Evolutionary conservation across 106 monocot genomes (phyloP), one percentile per base, ranked within the genome.

Genomic region (Xerophyta viscosa): DNA sequence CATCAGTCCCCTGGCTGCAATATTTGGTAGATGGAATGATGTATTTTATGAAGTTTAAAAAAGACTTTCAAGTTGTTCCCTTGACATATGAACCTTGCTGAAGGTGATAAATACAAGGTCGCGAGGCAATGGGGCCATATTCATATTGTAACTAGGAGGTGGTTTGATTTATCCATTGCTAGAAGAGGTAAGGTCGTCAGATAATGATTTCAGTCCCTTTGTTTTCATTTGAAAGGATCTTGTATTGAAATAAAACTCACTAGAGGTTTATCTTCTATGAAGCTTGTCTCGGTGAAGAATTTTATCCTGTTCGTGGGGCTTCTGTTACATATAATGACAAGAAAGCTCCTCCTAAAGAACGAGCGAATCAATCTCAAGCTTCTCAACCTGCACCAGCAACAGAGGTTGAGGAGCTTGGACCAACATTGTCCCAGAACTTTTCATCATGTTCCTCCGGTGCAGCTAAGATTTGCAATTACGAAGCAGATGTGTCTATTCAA

Each of bases 121-220:
- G 96, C 96, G 39, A 43, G 47, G 66, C 81, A 63, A 69, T 98
- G 96, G 96, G 85, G 84, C 9, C 73, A 79, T 66, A 98, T 98
- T 60, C 78, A 78, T 64, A 73, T 86, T 63, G 86, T 89, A 31
- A 76, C 63, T n/a, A 66, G 76, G 25, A 81, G 66, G 66, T 98
- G 89, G 89, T 31, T 98, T 58, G 73, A 82, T 58, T 81, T 78
- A 37, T 89, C 73, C 56, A 64, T 88, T 64, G 73, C 68, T 46
- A 67, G 70, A 79, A 82, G 64, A 82, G 86, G 91, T 92, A 70
- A 29, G 12, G 27, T 10, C 44, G 37, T 30, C 20, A 17, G n/a
- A n/a, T n/a, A n/a, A n/a, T n/a, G n/a, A n/a, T n/a, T n/a, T n/a
- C n/a, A n/a, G n/a, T n/a, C n/a, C n/a, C n/a, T n/a, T n/a, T n/a